phyloP scores from a whole-genome alignment of 2,329 filamentous ascomycete genomes.

The Paraconiothyrium sp. region DNA sequence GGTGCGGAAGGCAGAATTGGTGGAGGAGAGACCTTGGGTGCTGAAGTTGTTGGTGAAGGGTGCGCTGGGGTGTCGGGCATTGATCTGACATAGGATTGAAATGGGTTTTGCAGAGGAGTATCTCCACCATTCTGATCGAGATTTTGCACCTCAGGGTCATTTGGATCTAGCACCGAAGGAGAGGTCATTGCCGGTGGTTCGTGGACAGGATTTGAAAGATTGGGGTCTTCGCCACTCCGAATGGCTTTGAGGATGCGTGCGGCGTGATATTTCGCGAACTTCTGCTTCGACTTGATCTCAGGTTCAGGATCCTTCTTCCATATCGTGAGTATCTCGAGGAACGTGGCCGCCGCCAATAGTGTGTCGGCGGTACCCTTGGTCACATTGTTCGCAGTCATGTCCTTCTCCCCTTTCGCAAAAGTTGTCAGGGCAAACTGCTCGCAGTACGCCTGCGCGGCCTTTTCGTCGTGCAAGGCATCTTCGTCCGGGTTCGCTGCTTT shows the following conservation, averaged over 20 bases:
- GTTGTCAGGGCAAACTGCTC: constrained; percentile 94
- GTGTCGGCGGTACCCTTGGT: constrained; percentile 94
- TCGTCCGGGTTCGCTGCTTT: constrained; percentile 79
- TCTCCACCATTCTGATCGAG: constrained; percentile 53
- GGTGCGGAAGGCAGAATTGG: constrained; percentile 42
- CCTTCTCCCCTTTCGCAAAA: constrained; percentile 83
- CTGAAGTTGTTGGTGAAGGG: constrained; percentile 51
- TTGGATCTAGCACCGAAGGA: constrained; percentile 64
- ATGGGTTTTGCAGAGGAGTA: constrained; percentile 29
- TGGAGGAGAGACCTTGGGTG: constrained; percentile 57
- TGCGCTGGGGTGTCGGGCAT: constrained; percentile 65
- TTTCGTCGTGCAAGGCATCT: constrained; percentile 85
- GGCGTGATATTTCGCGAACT: constrained; percentile 96
- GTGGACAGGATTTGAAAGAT: constrained; percentile 83
- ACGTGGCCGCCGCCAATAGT: constrained; percentile 90
- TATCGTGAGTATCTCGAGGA: constrained; percentile 86
- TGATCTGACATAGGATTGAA: constrained; percentile 68
- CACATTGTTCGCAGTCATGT: constrained; percentile 82
- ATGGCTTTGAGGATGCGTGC: constrained; percentile 89
- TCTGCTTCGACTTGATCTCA: constrained; percentile 86
- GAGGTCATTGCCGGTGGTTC: constrained; percentile 53
- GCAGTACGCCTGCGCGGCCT: constrained; percentile 87
- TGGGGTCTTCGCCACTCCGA: constrained; percentile 90
- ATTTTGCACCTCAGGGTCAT: constrained; percentile 71
- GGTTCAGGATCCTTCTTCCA: constrained; percentile 77